Conservation (phyloP, 495 filamentous ascomycete species). For the Penicillium desertorum region DNA sequence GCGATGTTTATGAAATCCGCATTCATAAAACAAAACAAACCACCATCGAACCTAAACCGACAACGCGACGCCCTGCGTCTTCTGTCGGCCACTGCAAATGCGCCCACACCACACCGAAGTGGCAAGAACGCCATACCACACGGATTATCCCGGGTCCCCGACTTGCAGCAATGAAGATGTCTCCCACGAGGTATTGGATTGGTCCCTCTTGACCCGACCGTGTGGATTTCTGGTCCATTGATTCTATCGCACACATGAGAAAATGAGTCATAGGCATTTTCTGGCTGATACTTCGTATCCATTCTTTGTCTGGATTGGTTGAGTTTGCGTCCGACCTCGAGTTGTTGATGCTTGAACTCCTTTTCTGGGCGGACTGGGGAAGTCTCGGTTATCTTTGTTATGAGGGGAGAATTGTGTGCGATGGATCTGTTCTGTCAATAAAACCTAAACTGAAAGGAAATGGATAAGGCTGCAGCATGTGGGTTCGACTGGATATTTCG, state of each 20-base stretch:
- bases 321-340: constrained; percentile 40
- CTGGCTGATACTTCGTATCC: background rate
- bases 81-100: constrained; percentile 15
- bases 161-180: constrained; percentile 53
- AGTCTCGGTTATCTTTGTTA: constrained; percentile 2
- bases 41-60: constrained; percentile 12
- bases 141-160: constrained; percentile 36
- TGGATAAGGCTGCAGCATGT: constrained; percentile 3
- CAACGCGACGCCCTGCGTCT: constrained; percentile 11
- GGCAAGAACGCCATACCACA: constrained; percentile 36
- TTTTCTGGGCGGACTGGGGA: constrained; percentile 14
- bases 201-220: constrained; percentile 44
- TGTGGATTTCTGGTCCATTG: constrained; percentile 33
- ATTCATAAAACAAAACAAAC: constrained; percentile 18
- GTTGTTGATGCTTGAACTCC: constrained; percentile 46
- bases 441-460: constrained; percentile 1
- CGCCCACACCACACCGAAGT: constrained; percentile 16
- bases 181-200: constrained; percentile 37
- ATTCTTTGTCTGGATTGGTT: constrained; percentile 25
- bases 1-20: constrained; percentile 13
- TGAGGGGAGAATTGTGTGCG: constrained; percentile 3
- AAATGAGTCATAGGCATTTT: constrained; percentile 26
- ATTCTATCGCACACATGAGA: constrained; percentile 20
- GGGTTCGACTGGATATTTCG: constrained; percentile 10
- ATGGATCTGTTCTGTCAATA: constrained; percentile 12